A percentile compares a stretch with the other conserved stretches of the same genome.
phyloP scores from a whole-genome alignment of 2,329 filamentous ascomycete genomes.

The Trichoderma endophyticum region DNA sequence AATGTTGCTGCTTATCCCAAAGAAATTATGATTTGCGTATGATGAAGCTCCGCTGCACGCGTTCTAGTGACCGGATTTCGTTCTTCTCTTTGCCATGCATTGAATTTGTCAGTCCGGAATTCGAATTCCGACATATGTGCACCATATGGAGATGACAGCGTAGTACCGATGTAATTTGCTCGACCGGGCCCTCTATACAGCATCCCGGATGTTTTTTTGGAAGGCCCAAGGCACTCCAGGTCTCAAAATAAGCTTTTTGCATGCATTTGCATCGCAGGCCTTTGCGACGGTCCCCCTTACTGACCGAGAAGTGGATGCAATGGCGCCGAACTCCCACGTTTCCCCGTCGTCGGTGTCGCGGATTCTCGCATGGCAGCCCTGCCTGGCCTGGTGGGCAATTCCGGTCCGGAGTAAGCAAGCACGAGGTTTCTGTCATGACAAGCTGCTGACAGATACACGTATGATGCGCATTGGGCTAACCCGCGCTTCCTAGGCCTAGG shows the following conservation, averaged over 20 bases:
- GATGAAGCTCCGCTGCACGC: not conserved
- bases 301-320: not conserved
- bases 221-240: not conserved
- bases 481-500: not conserved
- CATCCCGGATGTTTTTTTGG: not conserved
- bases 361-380: constrained; percentile 12
- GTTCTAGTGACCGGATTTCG: not conserved
- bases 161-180: not conserved
- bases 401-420: constrained; percentile 2
- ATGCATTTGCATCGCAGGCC: not conserved
- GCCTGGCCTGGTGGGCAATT: not conserved
- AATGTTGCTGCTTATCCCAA: not conserved
- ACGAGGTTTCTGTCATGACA: not conserved
- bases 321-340: not conserved
- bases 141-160: not conserved
- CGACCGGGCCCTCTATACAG: not conserved
- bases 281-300: constrained; percentile 6
- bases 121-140: not conserved
- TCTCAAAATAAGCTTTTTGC: not conserved
- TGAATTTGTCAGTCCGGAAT: not conserved
- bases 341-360: not conserved
- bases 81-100: not conserved
- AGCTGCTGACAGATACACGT: not conserved
- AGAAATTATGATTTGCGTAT: not conserved
- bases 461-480: not conserved